Evolutionary conservation across 345 rosid genomes (phyloP), one percentile per base, ranked within the genome.

Genomic region (Populus davidiana): DNA sequence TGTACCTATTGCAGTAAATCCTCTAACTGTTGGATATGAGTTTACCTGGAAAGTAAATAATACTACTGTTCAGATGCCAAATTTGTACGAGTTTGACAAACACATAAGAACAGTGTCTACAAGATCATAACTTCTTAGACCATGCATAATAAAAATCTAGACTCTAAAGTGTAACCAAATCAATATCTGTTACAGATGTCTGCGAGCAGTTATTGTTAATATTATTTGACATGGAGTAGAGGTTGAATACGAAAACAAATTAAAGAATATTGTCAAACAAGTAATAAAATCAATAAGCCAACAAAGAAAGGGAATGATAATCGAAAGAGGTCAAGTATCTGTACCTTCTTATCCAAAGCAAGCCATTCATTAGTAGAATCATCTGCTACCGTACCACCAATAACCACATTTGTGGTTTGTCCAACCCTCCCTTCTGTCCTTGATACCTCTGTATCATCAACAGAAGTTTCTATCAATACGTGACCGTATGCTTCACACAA

Each of bases 1-100:
- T 41, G 97, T 95, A 78, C 97, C 99, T 78, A 95, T 95, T 7
- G 98, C 97, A 6, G 94, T 93, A 87, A 95, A 95, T 67, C 98
- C 98, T 87, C 98, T 89, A 71, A 90, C 99, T 6, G 96, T 91
- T 4, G 98, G 99, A 86, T 95, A 95, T 8, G 94, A 87, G 78
- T 95, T 95, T 49, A 95, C 99, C 98, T 95, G 85, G 76, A 61
- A 79, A 80, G 77, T 74, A 29, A 75, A 76, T 14, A 54, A 61
- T 33, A 56, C 25, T 56, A 77, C 74, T 67, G 62, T 38, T 27
- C 5, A 56, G 63, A 23, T n/a, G 63, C 63, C 25, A 56, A 21
- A 56, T 56, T 21, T 56, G 12, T 56, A 56, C 4, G 63, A 11
- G 29, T 56, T 56, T 56, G 63, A n/a, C 23, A 27, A n/a, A 56